These are phyloP conservation scores for Penicillium corylophilum DNA, from an alignment of 2,329 filamentous ascomycete species.

Conservation along the genomic window DNA sequence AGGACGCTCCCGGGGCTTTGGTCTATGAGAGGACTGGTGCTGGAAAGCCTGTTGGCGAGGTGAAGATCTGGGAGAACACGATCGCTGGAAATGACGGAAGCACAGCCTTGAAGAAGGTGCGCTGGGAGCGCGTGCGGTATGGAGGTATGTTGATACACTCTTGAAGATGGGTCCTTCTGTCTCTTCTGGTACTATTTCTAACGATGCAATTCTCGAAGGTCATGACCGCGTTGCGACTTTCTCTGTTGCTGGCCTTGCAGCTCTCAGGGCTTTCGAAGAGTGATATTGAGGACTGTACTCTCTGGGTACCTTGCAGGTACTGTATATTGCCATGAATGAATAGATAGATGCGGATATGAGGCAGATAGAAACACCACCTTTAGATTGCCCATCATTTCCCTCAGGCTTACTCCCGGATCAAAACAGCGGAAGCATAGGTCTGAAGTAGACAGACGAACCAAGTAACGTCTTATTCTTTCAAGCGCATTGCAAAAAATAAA, in stretches of 20 bases:
- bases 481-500: too few relatives aligned
- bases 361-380: neutral
- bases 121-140: constrained; percentile 46
- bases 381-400: too few relatives aligned
- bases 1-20: constrained; percentile 28
- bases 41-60: constrained; percentile 30
- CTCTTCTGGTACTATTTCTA: neutral
- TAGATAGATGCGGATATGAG: neutral
- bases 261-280: constrained; percentile 39
- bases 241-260: constrained; percentile 38
- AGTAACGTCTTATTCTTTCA: too few relatives aligned
- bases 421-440: too few relatives aligned
- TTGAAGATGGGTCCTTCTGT: neutral
- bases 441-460: too few relatives aligned
- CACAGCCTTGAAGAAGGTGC: constrained; percentile 36
- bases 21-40: constrained; percentile 28
- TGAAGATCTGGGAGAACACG: constrained; percentile 40
- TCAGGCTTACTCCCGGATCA: too few relatives aligned
- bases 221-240: constrained; percentile 45
- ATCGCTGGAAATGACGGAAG: constrained; percentile 16
- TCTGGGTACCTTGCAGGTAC: neutral
- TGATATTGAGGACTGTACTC: neutral
- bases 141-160: constrained; percentile 38
- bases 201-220: constrained; percentile 22
- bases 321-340: neutral